A percentile compares a stretch with the other conserved stretches of the same genome.
phyloP scores from a whole-genome alignment of 179 eudicot species.

The Beta lomatogona region DNA sequence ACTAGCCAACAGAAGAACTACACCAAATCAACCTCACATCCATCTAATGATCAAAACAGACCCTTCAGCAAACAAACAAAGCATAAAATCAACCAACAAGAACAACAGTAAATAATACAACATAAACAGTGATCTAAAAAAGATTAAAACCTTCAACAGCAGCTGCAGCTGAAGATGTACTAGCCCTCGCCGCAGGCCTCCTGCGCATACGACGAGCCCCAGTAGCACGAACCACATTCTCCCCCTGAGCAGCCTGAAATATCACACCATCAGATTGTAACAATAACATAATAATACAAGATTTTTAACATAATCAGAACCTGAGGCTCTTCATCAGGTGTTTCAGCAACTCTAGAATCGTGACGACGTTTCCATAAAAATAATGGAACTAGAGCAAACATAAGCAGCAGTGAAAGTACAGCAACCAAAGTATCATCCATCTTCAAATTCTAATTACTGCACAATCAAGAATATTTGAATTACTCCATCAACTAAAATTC shows the following conservation, averaged over 20 bases:
- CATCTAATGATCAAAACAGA: neutral
- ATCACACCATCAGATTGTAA: slow-evolving; percentile 14
- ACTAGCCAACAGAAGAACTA: too few relatives aligned
- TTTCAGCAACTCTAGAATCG: slow-evolving; percentile 42
- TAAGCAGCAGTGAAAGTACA: slow-evolving; percentile 62
- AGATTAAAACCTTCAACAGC: slow-evolving; percentile 50
- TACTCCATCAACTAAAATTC: neutral
- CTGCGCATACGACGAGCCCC: slow-evolving; percentile 85
- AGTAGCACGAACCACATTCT: slow-evolving; percentile 66
- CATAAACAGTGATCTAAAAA: slow-evolving; percentile 7
- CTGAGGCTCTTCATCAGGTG: slow-evolving; percentile 69
- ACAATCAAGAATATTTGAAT: slow-evolving; percentile 14
- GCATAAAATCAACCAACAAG: neutral
- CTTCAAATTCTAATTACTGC: slow-evolving; percentile 33
- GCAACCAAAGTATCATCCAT: slow-evolving; percentile 86
- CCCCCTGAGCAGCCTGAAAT: slow-evolving; percentile 63
- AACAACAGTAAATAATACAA: neutral
- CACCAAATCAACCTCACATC: neutral
- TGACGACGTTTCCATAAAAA: slow-evolving; percentile 83
- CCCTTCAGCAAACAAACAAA: neutral
- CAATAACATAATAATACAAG: neutral
- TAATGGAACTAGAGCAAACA: slow-evolving; percentile 69
- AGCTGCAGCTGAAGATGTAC: slow-evolving; percentile 70
- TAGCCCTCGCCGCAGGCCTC: slow-evolving; percentile 74
- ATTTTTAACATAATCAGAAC: slow-evolving; percentile 27